These are phyloP conservation scores for Cucurbita pepo DNA, from an alignment of 306 rosid species.

Conservation along the genomic window DNA sequence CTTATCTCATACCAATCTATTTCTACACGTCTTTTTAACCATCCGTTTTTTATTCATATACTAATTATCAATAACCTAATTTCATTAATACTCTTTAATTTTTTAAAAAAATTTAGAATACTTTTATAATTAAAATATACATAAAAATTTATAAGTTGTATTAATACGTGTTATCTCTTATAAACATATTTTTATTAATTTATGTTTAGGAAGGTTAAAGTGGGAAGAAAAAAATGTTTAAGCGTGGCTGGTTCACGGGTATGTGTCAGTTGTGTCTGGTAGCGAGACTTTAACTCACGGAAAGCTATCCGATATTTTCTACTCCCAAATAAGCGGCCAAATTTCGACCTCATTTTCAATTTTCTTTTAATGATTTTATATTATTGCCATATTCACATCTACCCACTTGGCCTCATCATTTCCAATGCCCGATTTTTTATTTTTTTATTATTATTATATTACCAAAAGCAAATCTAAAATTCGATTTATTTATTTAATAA, in stretches of 20 bases:
- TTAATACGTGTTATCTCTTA: too few species aligned
- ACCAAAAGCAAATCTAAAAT: too few species aligned
- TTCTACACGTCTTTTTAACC: background rate
- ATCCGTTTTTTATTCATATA: background rate
- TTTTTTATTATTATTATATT: too few species aligned
- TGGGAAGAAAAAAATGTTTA: too few species aligned
- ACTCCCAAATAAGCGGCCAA: background rate
- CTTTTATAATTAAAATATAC: too few species aligned
- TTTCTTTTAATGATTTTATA: background rate
- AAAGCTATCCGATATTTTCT: background rate
- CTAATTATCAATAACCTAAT: too few species aligned
- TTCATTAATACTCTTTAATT: too few species aligned
- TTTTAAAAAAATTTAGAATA: too few species aligned
- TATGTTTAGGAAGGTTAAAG: too few species aligned
- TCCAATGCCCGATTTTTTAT: background rate
- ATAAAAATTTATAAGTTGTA: too few species aligned
- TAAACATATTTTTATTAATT: too few species aligned
- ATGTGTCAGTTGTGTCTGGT: background rate
- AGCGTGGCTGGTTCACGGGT: conserved; percentile 3
- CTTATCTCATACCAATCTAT: background rate
- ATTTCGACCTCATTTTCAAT: background rate
- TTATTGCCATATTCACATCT: background rate
- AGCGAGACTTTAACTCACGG: background rate
- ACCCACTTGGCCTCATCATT: background rate
- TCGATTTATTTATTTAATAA: too few species aligned